Base-by-base conservation (phyloP, 345 rosid species). In the Trapa bicornis region DNA sequence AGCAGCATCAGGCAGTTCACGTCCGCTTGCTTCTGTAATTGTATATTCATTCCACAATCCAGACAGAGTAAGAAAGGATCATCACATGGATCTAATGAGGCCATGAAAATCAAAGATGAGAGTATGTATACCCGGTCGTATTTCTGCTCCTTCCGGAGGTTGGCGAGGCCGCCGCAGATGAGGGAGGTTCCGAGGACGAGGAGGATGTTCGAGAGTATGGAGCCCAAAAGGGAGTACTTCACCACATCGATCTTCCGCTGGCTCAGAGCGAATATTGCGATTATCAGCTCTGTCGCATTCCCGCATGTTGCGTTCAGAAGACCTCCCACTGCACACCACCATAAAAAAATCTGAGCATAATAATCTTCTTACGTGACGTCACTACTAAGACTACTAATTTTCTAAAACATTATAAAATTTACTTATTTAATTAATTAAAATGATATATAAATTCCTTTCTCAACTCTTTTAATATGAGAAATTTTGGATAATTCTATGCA, bases 291-390 rank as follows among this genome's bases (percentile, higher is more conserved):
- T 0, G 97, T 88, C 0, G 94, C 97, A 77, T 93, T 93, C 41
- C 98, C 98, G 73, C 98, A 88, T 33, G 97, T 90, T 47, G 98
- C 98, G 66, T 93, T 93, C 69, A 93, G 72, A 53, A 93, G 80
- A 29, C 98, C 97, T 17, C 98, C 97, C 67, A 93, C 97, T 90
- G 81, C 61, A 64, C 66, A 67, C 14, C 65, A 62, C 22, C n/a
- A 37, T 60, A 37, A 54, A 15, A 32, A 22, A 15, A 17, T 7
- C 11, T 2, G 37, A 56, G 29, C 29, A 22, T 22, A 22, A 22
- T 22, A 22, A 22, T 22, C 29, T 22, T 22, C 29, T 22, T 22
- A 22, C 29, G 29, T 22, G 29, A 22, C 29, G 29, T 22, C 29
- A 22, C 29, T 22, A 22, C 29, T 22, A 22, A 22, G 29, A 22